Base-by-base conservation (phyloP, 345 rosid genomes). In the Luvunga scandens region DNA sequence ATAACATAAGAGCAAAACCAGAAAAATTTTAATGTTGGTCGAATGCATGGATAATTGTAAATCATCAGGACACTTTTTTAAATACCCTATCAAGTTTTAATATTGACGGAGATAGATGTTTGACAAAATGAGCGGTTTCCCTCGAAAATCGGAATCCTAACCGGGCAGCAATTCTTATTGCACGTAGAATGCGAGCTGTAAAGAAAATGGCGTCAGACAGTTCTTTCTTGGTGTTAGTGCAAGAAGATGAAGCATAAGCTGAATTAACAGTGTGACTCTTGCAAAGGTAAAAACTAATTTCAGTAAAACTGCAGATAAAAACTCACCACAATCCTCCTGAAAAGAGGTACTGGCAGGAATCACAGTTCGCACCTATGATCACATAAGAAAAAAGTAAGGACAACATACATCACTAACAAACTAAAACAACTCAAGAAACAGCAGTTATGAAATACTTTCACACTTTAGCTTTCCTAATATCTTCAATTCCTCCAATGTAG, bases 391-490 rank as follows among this genome's bases (percentile, higher is more conserved):
- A 56, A 62, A 33, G 36, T 77, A 38, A 75, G 84, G 60, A 76
- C 56, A 78, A 81, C 69, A 28, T 61, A 64, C 27, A 33, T 78
- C 57, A 48, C 33, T 75, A 77, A 53, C 53, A 57, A 10, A 53
- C 36, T 66, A 53, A 42, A 73, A 78, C 42, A 81, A 79, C 73
- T 57, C 57, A 80, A 78, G 69, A 72, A 73, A 55, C 79, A 91
- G 61, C 55, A 67, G 36, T 59, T 70, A 83, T 75, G 82, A 87
- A 83, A 79, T 82, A 91, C 87, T 84, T 86, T 84, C 99, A 88
- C 93, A 97, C 99, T 91, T 90, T 93, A 86, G 98, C 93, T 80
- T 89, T 93, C 88, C 77, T 85, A 70, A 97, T 84, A 85, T 97
- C 99, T 85, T 94, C 91, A 61, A 93, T 85, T 79, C 98, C 99